Evolutionary conservation across 2,329 filamentous ascomycete species (phyloP).

Genomic region (Diaporthe citriasiana): DNA sequence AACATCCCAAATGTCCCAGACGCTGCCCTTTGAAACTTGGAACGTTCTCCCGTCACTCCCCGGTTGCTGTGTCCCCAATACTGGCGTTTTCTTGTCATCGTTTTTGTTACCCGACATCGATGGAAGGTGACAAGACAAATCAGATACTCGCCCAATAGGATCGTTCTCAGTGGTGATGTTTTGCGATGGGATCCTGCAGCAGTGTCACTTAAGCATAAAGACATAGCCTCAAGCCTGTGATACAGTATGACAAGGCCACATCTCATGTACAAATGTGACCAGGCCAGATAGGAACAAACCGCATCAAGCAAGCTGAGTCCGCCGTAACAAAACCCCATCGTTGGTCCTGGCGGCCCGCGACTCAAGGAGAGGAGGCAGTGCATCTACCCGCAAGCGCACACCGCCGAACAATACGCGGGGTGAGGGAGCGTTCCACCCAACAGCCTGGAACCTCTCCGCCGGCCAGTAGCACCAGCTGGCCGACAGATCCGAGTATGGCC

Average conservation of each 20-base stretch:
- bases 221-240: background rate
- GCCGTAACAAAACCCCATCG: background rate
- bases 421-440: background rate
- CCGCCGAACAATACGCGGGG: background rate
- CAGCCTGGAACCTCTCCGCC: background rate
- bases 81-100: background rate
- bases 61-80: background rate
- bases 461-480: background rate
- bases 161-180: background rate
- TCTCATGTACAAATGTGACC: background rate
- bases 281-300: background rate
- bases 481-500: background rate
- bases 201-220: background rate
- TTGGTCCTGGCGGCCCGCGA: background rate
- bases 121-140: background rate
- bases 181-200: background rate
- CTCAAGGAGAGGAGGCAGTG: slow-evolving; percentile 13
- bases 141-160: background rate
- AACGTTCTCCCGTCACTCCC: no score
- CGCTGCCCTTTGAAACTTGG: background rate
- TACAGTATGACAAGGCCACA: background rate
- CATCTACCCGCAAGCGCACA: slow-evolving; percentile 3
- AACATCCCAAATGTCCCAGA: background rate
- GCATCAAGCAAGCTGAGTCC: background rate
- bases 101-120: background rate